A percentile compares a stretch with the other conserved stretches of the same genome.
phyloP scores from a whole-genome alignment of 202 grass and related monocot species.

The Digitaria exilis region DNA sequence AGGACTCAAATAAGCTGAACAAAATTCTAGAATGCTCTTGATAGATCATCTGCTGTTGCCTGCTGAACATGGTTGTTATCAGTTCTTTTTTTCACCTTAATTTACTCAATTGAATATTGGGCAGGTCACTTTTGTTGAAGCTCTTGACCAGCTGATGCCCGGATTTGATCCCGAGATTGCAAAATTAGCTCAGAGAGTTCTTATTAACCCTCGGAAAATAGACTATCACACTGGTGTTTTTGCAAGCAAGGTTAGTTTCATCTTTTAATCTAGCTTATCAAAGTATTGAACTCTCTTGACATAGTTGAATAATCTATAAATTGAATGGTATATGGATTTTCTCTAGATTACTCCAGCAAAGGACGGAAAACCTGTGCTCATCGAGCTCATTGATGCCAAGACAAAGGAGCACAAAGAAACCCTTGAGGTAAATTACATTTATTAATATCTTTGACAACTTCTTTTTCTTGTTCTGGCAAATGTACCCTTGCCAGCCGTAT shows the following conservation, averaged over 20 bases:
- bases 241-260: constrained; percentile 86
- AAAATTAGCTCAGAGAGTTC: constrained; percentile 91
- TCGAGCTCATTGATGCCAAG: constrained; percentile 96
- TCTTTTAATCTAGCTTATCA: neutral
- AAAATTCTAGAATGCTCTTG: neutral
- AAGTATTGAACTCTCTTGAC: neutral
- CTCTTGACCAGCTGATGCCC: constrained; percentile 95
- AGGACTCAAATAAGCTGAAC: constrained; percentile 2
- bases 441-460: neutral
- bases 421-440: constrained; percentile 59
- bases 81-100: constrained; percentile 17
- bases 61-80: neutral
- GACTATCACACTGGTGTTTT: constrained; percentile 92
- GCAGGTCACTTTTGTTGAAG: constrained; percentile 95
- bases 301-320: constrained; percentile 10
- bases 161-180: constrained; percentile 97
- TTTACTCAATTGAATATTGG: constrained; percentile 34
- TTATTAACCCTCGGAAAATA: constrained; percentile 91
- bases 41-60: neutral
- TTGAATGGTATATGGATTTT: constrained; percentile 24
- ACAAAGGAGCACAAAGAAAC: constrained; percentile 92
- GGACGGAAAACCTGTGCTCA: constrained; percentile 89
- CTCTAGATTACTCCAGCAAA: constrained; percentile 60
- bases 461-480: constrained; percentile 1
- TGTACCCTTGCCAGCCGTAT: neutral